Evolutionary conservation across 78 protist genomes (phyloP), one percentile per base, ranked within the genome.

Genomic region (Dictyostelium intermedium): DNA sequence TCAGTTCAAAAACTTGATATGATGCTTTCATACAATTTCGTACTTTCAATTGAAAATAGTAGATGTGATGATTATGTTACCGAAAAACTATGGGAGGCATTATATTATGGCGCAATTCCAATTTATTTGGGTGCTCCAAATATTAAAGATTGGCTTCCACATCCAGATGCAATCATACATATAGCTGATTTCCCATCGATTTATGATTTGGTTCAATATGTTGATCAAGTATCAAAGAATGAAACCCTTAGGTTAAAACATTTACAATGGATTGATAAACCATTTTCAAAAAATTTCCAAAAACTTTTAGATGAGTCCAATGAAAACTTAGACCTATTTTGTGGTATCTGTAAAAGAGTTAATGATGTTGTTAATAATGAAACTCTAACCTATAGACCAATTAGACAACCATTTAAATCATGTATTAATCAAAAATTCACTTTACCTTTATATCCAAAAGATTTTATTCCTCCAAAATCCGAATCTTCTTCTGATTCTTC

Each of bases 61-160:
- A 25, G 32, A n/a, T 41, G 63, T 25, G 32, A 66, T 11, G 74
- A 66, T 41, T 78, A 78, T 4, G 66, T 78, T 0, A 78, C 83
- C 0, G 83, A 78, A 45, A 78, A 78, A 27, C 25, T 78, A 2
- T 78, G 83, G 83, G 66, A 78, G 34, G 56, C 83, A 78, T 37
- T 78, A 41, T 39, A 16, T 11, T n/a, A n/a, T 25, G 83, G 83
- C 5, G 18, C 63, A 5, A 41, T 83, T 27, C 83, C 87, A 86
- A 63, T 93, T 10, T 93, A 93, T 81, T 41, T 78, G 5, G 96
- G 96, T 43, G 92, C 96, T 30, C 92, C 92, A 39, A 93, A 93
- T 70, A 74, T 43, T 18, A 23, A 13, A 18, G 56, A 83, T 45
- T 93, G 79, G 73, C 50, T 76, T 8, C 89, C 86, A 30, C 35